phyloP scores from a whole-genome alignment of 106 monocot species.

The Platanthera guangdongensis region DNA sequence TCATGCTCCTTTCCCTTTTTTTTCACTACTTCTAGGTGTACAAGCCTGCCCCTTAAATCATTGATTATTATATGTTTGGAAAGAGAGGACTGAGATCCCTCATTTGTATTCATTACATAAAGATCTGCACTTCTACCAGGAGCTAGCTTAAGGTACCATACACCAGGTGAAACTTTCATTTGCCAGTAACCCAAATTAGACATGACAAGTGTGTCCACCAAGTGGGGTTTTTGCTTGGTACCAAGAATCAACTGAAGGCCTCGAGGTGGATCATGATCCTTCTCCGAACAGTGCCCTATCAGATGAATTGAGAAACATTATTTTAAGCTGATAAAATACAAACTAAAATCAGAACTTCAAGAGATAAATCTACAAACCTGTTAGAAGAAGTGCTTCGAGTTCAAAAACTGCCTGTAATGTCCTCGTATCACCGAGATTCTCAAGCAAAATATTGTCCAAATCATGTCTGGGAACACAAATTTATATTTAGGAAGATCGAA shows the following conservation, averaged over 20 bases:
- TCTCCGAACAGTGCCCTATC: conserved; percentile 90
- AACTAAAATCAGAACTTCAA: not conserved
- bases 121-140: conserved; percentile 90
- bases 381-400: conserved; percentile 93
- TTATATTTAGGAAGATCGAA: not conserved
- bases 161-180: conserved; percentile 95
- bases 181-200: conserved; percentile 99
- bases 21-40: conserved; percentile 71
- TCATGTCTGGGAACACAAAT: conserved; percentile 64
- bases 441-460: conserved; percentile 89
- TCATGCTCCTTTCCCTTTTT: conserved; percentile 78
- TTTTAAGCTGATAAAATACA: not conserved
- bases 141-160: conserved; percentile 88
- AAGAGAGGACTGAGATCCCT: conserved; percentile 10
- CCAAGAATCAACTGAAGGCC: conserved; percentile 96
- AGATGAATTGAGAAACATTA: not conserved
- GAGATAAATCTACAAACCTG: conserved; percentile 34
- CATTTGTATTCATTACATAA: conserved; percentile 55
- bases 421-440: conserved; percentile 74
- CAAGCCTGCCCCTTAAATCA: conserved; percentile 86
- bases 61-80: conserved; percentile 61
- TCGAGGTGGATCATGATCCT: conserved; percentile 88
- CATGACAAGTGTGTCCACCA: conserved; percentile 98
- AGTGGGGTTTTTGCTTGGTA: conserved; percentile 55
- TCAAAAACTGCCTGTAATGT: conserved; percentile 94